A percentile compares a stretch with the other conserved stretches of the same genome.
phyloP scores from a whole-genome alignment of 2,329 filamentous ascomycete genomes.

The Beauveria pseudobassiana region DNA sequence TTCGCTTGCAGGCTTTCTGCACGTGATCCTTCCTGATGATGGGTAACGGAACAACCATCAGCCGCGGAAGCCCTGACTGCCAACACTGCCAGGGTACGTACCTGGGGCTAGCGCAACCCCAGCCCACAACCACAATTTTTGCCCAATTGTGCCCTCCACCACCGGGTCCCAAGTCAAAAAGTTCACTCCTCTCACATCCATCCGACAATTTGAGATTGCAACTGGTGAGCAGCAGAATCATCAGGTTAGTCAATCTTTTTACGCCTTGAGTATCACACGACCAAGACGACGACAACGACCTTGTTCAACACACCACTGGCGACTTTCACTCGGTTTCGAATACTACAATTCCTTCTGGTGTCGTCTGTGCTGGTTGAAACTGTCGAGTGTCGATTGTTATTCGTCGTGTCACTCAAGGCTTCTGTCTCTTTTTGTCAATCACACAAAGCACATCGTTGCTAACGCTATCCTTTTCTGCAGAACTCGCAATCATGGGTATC shows the following conservation, averaged over 20 bases:
- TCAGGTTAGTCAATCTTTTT: conserved; percentile 35
- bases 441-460: conserved; percentile 11
- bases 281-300: conserved; percentile 11
- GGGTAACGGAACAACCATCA: neutral
- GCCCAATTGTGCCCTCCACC: conserved; percentile 26
- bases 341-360: neutral
- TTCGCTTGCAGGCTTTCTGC: neutral
- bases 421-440: neutral
- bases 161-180: conserved; percentile 24
- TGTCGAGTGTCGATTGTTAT: neutral
- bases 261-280: conserved; percentile 7
- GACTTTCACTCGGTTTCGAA: neutral
- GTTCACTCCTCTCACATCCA: conserved; percentile 29
- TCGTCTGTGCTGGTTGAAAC: neutral
- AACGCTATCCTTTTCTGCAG: conserved; percentile 33
- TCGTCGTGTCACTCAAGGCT: neutral
- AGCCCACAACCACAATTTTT: conserved; percentile 34
- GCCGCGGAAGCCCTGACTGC: conserved; percentile 18
- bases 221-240: conserved; percentile 40
- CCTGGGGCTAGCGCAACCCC: conserved; percentile 26
- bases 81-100: conserved; percentile 21
- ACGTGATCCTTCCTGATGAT: neutral
- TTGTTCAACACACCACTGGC: conserved; percentile 17
- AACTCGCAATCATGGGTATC: conserved; percentile 94
- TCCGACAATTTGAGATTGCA: conserved; percentile 37